phyloP scores from a whole-genome alignment of 2,329 filamentous ascomycete species.

The Diplocarpon mali region DNA sequence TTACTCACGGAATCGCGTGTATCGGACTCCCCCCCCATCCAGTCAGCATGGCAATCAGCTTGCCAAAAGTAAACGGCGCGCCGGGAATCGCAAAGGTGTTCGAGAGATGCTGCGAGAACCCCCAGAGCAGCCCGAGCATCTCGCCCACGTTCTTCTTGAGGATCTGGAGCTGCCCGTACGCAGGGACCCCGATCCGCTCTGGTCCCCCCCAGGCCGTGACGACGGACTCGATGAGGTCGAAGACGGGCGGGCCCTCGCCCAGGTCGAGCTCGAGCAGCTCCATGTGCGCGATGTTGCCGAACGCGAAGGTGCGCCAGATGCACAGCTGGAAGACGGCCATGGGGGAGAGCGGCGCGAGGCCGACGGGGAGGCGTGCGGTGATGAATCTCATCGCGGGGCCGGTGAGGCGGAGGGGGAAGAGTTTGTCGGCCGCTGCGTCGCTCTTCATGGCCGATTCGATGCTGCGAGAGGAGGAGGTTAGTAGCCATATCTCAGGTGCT shows the following conservation, averaged over 20 bases:
- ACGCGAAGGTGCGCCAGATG: slow-evolving; percentile 5
- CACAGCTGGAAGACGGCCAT: slow-evolving; percentile 7
- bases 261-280: not conserved
- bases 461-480: too few relatives aligned
- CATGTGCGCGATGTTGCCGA: slow-evolving; percentile 2
- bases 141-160: not conserved
- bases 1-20: too few relatives aligned
- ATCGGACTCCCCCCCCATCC: too few relatives aligned
- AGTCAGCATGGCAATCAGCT: too few relatives aligned
- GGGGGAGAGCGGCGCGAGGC: not conserved
- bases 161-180: slow-evolving; percentile 7
- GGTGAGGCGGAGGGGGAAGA: slow-evolving; percentile 8
- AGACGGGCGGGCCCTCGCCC: not conserved
- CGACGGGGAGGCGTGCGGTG: not conserved
- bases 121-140: slow-evolving; percentile 7
- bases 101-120: not conserved
- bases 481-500: too few relatives aligned
- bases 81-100: not conserved
- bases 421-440: slow-evolving; percentile 2
- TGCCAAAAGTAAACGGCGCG: too few relatives aligned
- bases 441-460: not conserved
- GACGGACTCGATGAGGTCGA: not conserved
- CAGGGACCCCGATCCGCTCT: not conserved
- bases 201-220: too few relatives aligned
- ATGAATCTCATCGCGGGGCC: slow-evolving; percentile 7